phyloP scores from a whole-genome alignment of 345 rosid genomes.

The Populus euphratica region DNA sequence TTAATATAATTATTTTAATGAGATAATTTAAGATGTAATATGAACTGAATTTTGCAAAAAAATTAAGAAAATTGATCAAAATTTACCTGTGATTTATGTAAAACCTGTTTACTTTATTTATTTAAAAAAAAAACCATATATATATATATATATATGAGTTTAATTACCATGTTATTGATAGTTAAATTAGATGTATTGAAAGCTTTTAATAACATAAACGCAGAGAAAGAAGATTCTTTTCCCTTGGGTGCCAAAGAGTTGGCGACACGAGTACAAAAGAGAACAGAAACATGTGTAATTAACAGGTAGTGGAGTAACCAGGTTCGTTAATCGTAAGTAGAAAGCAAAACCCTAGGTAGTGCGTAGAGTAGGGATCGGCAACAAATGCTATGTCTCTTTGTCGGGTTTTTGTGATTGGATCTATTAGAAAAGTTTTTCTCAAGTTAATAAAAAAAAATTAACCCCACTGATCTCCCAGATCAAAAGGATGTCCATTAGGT shows the following conservation, averaged over 20 bases:
- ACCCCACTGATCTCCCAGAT: neutral
- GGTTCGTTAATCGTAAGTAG: neutral
- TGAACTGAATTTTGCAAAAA: fast-evolving
- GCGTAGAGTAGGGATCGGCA: neutral
- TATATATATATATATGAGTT: too few species aligned
- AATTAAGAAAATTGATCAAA: too few species aligned
- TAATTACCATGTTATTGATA: too few species aligned
- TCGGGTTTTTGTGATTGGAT: neutral
- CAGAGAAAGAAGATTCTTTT: neutral
- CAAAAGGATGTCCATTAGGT: neutral
- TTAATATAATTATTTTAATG: too few species aligned
- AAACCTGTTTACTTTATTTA: too few species aligned
- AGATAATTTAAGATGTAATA: too few species aligned
- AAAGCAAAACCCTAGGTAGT: neutral
- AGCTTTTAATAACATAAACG: neutral
- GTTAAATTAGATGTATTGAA: too few species aligned
- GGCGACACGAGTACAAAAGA: neutral
- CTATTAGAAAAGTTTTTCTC: neutral
- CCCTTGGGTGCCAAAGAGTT: neutral
- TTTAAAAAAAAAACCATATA: too few species aligned
- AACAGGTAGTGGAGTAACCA: neutral
- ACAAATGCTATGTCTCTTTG: neutral
- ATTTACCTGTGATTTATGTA: too few species aligned
- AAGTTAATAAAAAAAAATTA: neutral
- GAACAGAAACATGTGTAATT: neutral